phyloP scores from a whole-genome alignment of 495 filamentous ascomycete genomes.

The Cercophora samala region DNA sequence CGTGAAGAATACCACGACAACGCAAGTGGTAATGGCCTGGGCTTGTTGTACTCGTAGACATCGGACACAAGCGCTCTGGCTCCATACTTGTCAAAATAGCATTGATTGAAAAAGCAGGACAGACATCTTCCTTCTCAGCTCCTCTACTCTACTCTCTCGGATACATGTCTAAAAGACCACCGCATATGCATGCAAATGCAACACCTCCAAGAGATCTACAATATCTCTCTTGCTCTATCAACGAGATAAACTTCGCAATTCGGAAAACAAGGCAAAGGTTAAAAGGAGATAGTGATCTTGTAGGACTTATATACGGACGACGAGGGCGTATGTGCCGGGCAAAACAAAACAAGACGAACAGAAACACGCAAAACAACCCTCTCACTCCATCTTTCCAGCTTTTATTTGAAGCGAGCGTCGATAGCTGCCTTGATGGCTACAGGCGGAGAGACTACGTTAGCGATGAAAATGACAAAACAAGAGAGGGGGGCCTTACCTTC shows the following conservation, averaged over 20 bases:
- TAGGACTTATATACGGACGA: background rate
- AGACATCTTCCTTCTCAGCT: background rate
- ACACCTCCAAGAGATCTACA: background rate
- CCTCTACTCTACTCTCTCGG: background rate
- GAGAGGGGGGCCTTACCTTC: constrained; percentile 52
- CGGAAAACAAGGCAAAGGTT: background rate
- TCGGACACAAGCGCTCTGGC: too few species aligned
- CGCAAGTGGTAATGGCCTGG: too few species aligned
- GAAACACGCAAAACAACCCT: background rate
- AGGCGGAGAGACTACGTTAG: constrained; percentile 15
- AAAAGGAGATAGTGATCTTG: background rate
- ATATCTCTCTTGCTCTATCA: constrained; percentile 15
- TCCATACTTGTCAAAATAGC: too few species aligned
- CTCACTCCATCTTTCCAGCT: background rate
- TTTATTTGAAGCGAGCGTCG: constrained; percentile 42
- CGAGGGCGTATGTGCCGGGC: background rate
- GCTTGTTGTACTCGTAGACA: too few species aligned
- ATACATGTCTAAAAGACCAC: background rate
- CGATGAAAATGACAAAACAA: background rate
- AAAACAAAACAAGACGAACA: background rate
- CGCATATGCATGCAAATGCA: constrained; percentile 5
- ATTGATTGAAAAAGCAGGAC: background rate
- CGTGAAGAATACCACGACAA: too few species aligned
- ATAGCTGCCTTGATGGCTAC: constrained; percentile 52
- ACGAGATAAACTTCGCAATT: background rate